Evolutionary conservation across 2,329 filamentous ascomycete genomes (phyloP).

Genomic region (Leptographium lundbergii): DNA sequence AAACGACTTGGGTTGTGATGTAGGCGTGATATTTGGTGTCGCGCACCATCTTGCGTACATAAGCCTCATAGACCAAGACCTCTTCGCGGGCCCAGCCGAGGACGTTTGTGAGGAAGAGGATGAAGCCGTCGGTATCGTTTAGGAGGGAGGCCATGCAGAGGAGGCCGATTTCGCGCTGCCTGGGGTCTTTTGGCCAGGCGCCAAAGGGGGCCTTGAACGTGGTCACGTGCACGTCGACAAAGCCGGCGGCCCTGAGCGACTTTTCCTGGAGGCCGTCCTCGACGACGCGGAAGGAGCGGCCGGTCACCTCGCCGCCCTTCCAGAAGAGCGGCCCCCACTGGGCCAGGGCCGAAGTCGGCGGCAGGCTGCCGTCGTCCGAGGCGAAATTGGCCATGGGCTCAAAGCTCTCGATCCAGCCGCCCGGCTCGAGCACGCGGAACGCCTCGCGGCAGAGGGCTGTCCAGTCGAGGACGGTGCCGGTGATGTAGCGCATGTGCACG

Average conservation of each 20-base stretch:
- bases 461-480: constrained; percentile 17
- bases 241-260: constrained; percentile 41
- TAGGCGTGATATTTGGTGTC: neutral
- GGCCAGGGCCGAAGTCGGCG: constrained; percentile 12
- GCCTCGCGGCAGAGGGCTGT: constrained; percentile 11
- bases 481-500: constrained; percentile 16
- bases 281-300: constrained; percentile 33
- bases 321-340: constrained; percentile 17
- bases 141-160: constrained; percentile 7
- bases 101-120: constrained; percentile 10
- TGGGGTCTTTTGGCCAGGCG: constrained; percentile 21
- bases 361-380: constrained; percentile 12
- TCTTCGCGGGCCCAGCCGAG: constrained; percentile 12
- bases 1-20: neutral
- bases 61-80: constrained; percentile 8
- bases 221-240: constrained; percentile 40
- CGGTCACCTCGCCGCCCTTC: constrained; percentile 31
- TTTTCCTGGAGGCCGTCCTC: constrained; percentile 38
- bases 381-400: constrained; percentile 11
- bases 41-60: constrained; percentile 3
- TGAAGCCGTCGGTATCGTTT: constrained; percentile 11
- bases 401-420: constrained; percentile 28
- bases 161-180: constrained; percentile 16
- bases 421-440: constrained; percentile 27
- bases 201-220: constrained; percentile 28